These are phyloP conservation scores for Cichorium intybus DNA, from an alignment of 140 eudicot genomes.

Conservation along the genomic window DNA sequence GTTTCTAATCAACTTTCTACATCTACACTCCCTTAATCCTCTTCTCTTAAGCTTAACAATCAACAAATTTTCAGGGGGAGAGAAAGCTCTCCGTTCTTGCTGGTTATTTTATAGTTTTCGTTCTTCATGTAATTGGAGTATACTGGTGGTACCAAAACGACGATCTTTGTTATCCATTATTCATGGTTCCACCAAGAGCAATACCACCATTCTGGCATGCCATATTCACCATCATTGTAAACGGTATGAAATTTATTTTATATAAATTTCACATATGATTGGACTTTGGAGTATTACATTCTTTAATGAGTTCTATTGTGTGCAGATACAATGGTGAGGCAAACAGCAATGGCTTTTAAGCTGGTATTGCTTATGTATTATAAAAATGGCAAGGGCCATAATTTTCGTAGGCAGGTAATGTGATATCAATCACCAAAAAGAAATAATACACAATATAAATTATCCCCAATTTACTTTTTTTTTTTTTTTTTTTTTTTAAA, in stretches of 20 bases:
- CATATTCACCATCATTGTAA: slow-evolving; percentile 40
- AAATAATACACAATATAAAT: not conserved
- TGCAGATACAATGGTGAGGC: slow-evolving; percentile 93
- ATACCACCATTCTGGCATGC: slow-evolving; percentile 49
- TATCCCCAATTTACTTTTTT: not conserved
- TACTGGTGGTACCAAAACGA: slow-evolving; percentile 48
- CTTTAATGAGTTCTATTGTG: slow-evolving; percentile 4
- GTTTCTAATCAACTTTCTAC: not conserved
- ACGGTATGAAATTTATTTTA: slow-evolving; percentile 23
- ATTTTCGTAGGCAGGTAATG: slow-evolving; percentile 93
- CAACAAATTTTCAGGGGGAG: slow-evolving; percentile 68
- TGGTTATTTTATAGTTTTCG: slow-evolving; percentile 55
- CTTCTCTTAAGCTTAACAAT: not conserved
- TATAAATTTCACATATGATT: not conserved
- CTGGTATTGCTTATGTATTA: slow-evolving; percentile 74
- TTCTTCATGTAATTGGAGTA: slow-evolving; percentile 61
- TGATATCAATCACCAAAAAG: slow-evolving; percentile 6
- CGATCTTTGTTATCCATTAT: slow-evolving; percentile 38
- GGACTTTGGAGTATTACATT: not conserved
- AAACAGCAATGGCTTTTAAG: slow-evolving; percentile 86
- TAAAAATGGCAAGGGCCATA: slow-evolving; percentile 86
- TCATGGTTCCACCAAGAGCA: slow-evolving; percentile 42
- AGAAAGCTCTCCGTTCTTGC: slow-evolving; percentile 66
- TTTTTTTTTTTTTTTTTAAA: not conserved
- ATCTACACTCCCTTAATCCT: not conserved